phyloP scores from a whole-genome alignment of 768 basidiomycete genomes.

The Cyathus striatus region DNA sequence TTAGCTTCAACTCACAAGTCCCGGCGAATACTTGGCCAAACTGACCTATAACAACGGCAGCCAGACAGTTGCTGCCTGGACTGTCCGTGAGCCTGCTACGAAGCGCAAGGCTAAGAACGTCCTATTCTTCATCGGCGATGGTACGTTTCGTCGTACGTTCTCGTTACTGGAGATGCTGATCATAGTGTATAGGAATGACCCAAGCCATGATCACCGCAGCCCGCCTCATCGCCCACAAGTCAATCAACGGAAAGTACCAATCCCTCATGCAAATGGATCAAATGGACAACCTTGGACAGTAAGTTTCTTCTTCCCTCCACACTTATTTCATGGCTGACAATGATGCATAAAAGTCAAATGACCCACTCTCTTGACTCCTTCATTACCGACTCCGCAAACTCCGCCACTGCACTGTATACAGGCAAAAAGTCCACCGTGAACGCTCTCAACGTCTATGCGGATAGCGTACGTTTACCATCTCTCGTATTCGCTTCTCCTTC shows the following conservation, averaged over 20 bases:
- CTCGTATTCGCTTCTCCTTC: too few species aligned
- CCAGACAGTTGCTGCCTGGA: conserved; percentile 33
- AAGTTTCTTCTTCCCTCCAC: conserved; percentile 8
- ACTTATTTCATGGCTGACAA: neutral
- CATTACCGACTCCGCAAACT: conserved; percentile 45
- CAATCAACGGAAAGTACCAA: conserved; percentile 41
- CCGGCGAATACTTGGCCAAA: conserved; percentile 33
- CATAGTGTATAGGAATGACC: conserved; percentile 31
- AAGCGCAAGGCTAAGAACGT: conserved; percentile 36
- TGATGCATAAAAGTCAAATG: conserved; percentile 29
- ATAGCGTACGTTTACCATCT: conserved; percentile 27
- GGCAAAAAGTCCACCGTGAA: conserved; percentile 40
- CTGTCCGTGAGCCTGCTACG: conserved; percentile 27
- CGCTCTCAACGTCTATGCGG: conserved; percentile 34
- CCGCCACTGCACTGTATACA: conserved; percentile 38
- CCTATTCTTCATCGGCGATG: conserved; percentile 42
- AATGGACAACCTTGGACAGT: conserved; percentile 41
- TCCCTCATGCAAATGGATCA: conserved; percentile 43
- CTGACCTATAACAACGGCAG: conserved; percentile 27
- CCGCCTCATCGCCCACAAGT: conserved; percentile 39
- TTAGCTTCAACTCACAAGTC: too few species aligned
- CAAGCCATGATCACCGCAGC: conserved; percentile 44
- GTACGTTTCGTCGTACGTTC: conserved; percentile 15
- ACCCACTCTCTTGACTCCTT: conserved; percentile 42
- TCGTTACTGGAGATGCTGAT: neutral